Evolutionary conservation across 2,329 filamentous ascomycete genomes (phyloP), one percentile per base, ranked within the genome.

Genomic region (Curvularia verruculosa): DNA sequence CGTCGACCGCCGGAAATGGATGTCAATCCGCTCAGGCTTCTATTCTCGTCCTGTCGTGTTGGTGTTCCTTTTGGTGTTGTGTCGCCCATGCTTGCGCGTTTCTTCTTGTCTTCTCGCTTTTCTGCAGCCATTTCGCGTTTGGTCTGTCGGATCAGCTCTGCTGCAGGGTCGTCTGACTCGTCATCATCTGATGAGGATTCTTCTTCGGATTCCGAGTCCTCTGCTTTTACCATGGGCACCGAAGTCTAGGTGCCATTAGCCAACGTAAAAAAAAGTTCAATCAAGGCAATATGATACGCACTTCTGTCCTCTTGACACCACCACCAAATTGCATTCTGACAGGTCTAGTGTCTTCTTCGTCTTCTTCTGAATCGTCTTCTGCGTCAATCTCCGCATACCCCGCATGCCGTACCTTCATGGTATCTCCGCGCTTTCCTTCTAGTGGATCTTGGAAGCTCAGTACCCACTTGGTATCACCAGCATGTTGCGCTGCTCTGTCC

Each of bases 381-480:
- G 76, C 75, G 67, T 84, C 83, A 31, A 85, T 75, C 52, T 77
- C 77, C 10, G 83, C 82, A 73, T 82, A 87, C 18, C 85, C 84
- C 55, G 83, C 82, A 60, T 87, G 87, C 46, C 90, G 83, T 34
- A 93, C 82, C 23, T 70, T 70, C 63, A 80, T 64, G 28, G 61
- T 52, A 12, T 66, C 65, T 51, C 85, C 68, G 13, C 74, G 72
- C 49, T 74, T 68, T 31, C 67, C 79, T 39, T 77, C 68, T 55
- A 79, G 74, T 23, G 73, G 67, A 51, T 82, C 76, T 46, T 80
- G 78, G 50, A 85, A 82, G 59, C 86, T 87, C 53, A 93, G 78
- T 18, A 90, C 88, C 90, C 90, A 94, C 72, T 88, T 87, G 18
- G 88, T 89, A 73, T 93, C 90, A 50, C 87, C 86, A 41, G 84